These are phyloP conservation scores for Solanum chiquidenum DNA, from an alignment of 257 asterid species.

Conservation along the genomic window DNA sequence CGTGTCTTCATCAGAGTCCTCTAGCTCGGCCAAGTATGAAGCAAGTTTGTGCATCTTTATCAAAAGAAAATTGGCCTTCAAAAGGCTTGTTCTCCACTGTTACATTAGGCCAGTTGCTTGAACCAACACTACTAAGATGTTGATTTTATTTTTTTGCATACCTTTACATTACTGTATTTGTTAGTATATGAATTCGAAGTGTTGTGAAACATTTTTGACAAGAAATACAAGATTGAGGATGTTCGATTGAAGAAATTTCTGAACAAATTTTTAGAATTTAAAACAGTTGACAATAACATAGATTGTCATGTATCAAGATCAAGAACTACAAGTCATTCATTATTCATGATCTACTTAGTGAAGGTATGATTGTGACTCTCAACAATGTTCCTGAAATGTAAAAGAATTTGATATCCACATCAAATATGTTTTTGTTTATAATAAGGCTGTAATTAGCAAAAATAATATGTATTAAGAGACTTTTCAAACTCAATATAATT, in stretches of 20 bases:
- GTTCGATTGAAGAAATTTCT: background rate
- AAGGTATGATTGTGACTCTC: background rate
- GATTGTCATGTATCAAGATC: background rate
- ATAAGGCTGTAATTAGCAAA: background rate
- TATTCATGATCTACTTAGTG: background rate
- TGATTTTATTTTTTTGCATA: background rate
- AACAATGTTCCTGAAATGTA: background rate
- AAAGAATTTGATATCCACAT: background rate
- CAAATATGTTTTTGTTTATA: background rate
- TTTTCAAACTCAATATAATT: too few relatives aligned
- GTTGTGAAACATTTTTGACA: background rate
- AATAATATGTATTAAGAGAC: background rate
- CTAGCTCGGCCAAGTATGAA: slow-evolving; percentile 17
- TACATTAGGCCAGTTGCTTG: slow-evolving; percentile 2
- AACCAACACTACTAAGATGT: background rate
- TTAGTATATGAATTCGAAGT: background rate
- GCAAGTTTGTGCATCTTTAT: slow-evolving; percentile 10
- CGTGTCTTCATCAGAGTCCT: slow-evolving; percentile 10
- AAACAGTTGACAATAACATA: background rate
- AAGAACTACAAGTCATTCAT: background rate
- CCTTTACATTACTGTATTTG: background rate
- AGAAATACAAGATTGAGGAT: background rate
- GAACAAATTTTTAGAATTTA: background rate
- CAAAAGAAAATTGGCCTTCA: slow-evolving; percentile 1
- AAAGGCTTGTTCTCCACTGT: background rate